Evolutionary conservation across 169 alveolate species (phyloP), one percentile per base, ranked within the genome.

Genomic region (Plasmodium adleri): DNA sequence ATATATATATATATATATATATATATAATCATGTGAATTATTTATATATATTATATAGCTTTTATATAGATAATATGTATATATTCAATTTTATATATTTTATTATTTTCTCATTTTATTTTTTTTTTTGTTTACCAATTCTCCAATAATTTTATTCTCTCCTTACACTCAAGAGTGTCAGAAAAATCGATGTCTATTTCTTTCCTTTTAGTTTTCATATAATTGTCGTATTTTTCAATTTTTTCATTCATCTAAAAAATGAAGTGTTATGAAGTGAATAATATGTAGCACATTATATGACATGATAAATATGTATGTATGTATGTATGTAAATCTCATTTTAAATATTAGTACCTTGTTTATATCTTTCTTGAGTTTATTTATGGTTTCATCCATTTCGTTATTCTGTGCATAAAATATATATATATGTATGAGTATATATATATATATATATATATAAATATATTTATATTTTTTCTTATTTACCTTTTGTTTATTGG

Each of bases 131-230:
- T n/a, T 52, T 80, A 80, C 90, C 39, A 58, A 15, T 80, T 80
- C 54, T 80, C 90, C 49, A 80, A 67, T 43, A 80, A 45, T 59
- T 80, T 80, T 47, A 80, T 80, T 49, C 90, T 80, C 43, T 80
- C 90, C 50, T 80, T 80, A 72, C 90, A 64, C 9, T 80, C 90
- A 7, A 67, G 26, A n/a, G 68, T 28, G n/a, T 67, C 90, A 9
- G 90, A 49, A 66, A 80, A 80, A 56, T 80, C 67, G 20, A 80
- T 80, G 80, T 80, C 90, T 5, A 80, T 80, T 80, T 80, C 90
- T 67, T 80, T 80, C 45, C 90, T 52, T 72, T 80, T 80, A 47
- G 28, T 80, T 67, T 80, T 80, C 80, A 80, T 63, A 39, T 67
- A 80, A 26, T 66, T 80, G 63, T 80, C 90, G 58, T 80, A 80